Evolutionary conservation across 192 early-diverging fungal genomes (phyloP), one percentile per base, ranked within the genome.

Genomic region (Jimgerdemannia lactiflua): DNA sequence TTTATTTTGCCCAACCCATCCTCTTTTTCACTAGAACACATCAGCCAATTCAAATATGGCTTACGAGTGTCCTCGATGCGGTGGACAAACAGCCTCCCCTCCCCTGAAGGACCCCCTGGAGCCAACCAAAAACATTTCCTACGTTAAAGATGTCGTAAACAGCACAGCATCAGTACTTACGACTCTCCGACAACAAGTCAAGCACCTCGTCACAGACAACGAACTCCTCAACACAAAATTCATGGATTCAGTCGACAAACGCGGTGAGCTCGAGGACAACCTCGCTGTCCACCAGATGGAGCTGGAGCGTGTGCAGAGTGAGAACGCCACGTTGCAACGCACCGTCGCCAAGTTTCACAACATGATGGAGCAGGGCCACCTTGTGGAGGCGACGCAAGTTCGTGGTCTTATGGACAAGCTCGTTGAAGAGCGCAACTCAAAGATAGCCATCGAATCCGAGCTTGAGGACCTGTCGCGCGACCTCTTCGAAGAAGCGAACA

Each of bases 331-430:
- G 3, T 70, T 82, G 39, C 72, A 78, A 18, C 71, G 20, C 42
- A 75, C 69, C 43, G 73, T 78, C 40, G 78, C 73, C 39, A 71
- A 78, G 39, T 78, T 78, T 72, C 77, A 82, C 11, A 40, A 40
- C 39, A 82, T 82, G 80, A 75, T 82, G 43, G 65, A 74, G 64
- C 73, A 68, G 4, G 80, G 80, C n/a, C 80, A 78, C 41, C 70
- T 82, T 42, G 78, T 82, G 20, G 80, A 82, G 54, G 78, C 75
- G 71, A 82, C 78, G 64, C 77, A 82, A 65, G 80, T 82, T 29
- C 80, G 78, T 65, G 77, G 77, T 2, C 77, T 82, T 3, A 78
- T 82, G 20, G 80, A 82, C 43, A 82, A 82, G 20, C 72, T 82
- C 14, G 80, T 77, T 0, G 78, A 82, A 39, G 80, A 82, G 41